Base-by-base conservation (phyloP, 805 yeast genomes). In the Metschnikowia vanudenii region DNA sequence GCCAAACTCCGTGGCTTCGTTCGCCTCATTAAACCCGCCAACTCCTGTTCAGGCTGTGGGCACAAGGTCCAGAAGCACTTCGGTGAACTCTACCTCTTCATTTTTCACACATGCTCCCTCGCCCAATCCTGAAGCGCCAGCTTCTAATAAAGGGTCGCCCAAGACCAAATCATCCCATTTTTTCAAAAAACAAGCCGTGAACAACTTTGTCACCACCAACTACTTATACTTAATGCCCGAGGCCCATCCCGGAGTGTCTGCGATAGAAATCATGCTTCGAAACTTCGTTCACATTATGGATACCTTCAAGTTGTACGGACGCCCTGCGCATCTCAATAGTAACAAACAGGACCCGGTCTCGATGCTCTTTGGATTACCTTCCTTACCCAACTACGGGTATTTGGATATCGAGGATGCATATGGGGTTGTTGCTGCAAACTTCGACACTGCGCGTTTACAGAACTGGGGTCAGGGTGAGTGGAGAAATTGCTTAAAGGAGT, bases 241-340 rank as follows among this genome's bases (percentile, higher is more conserved):
- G 44, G 60, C 78, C 20, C 95, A 86, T 63, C 82, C 84, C 3
- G 86, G 88, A 34, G 92, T 86, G 24, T 74, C 78, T 38, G 82
- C 83, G 14, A 76, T 80, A 40, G 94, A 86, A 59, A 86, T 86
- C 13, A 81, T 85, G 80, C 78, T 86, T 37, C 69, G 95, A 49
- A 74, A 81, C 57, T 69, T 84, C 50, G 73, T 86, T 28, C 92
- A 89, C 39, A 71, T 85, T 16, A 76, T 83, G 69, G 88, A 86
- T 60, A 73, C 84, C 3, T 86, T 85, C 65, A 78, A 75, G 58
- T 62, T 86, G 39, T 86, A 86, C 57, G 95, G 95, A 8, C 73
- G 94, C 54, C 94, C 95, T 1, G 69, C 74, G 44, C 81, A 85
- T 49, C 75, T 88, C 55, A 82, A 78, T 56, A 88, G 94, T 17